Base-by-base conservation (phyloP, 2,329 filamentous ascomycete species). In the Colletotrichum karsti region DNA sequence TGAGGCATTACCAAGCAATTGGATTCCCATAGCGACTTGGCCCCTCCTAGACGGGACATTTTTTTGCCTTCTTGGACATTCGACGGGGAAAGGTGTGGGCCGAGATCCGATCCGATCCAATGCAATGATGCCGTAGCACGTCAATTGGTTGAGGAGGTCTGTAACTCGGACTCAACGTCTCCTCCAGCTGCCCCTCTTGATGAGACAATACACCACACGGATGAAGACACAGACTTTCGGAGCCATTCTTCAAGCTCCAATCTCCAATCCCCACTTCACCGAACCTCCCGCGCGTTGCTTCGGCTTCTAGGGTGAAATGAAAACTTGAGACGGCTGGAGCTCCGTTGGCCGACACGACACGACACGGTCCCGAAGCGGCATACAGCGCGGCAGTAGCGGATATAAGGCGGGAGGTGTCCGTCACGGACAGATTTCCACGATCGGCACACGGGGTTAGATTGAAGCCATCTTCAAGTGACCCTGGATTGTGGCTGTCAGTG, bases 1-100 rank as follows among this genome's bases (percentile, higher is more conserved):
- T 64, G 64, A 67, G 44, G 42, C 53, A 67, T 64, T 54, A 67
- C 60, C 60, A 67, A 67, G 53, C 53, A 59, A 64, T 28, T 54
- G 60, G 60, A 58, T 41, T 41, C n/a, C n/a, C 44, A 28, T 48
- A 15, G 42, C 42, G 41, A 59, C 28, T 28, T 37, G 42, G 42
- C 44, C 56, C 12, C 22, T 37, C 33, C 13, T 58, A 39, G 39
- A 46, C 39, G 55, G 41, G 41, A 22, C 55, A 20, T 24, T n/a
- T 15, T 24, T 63, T 53, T 46, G 41, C 13, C n/a, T 33, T 48
- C 58, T 41, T 35, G n/a, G 26, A 42, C 15, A 48, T 24, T 6
- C 7, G 30, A 41, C 37, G 10, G 58, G 44, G 35, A 18, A 62
- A 39, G n/a, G 35, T 26, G 50, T 64, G 44, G 59, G 37, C 60